Evolutionary conservation across 2,329 filamentous ascomycete species (phyloP).

Genomic region (Penicillium sp.): DNA sequence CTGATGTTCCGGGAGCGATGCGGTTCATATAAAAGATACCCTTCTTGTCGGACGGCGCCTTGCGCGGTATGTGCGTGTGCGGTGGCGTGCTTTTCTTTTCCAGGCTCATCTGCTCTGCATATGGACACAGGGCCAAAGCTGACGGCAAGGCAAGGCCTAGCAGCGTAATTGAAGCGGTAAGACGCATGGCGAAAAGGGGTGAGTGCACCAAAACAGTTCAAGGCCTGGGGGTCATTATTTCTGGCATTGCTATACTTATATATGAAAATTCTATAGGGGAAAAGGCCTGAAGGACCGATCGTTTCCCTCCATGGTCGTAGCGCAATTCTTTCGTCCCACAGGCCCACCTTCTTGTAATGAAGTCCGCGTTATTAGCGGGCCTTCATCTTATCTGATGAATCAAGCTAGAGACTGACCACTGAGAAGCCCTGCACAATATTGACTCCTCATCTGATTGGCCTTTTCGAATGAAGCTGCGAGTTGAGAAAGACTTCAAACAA

Average conservation of each 20-base stretch:
- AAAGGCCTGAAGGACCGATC: neutral
- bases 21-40: slow-evolving; percentile 26
- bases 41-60: neutral
- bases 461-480: neutral
- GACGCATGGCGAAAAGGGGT: neutral
- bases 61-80: neutral
- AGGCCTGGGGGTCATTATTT: neutral
- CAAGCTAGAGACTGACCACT: neutral
- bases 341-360: neutral
- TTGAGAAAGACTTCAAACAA: neutral
- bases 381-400: slow-evolving; percentile 5
- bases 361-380: neutral
- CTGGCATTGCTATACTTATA: neutral
- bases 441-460: neutral
- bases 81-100: neutral
- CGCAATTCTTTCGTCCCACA: neutral
- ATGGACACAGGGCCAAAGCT: slow-evolving; percentile 6
- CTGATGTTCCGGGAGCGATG: slow-evolving; percentile 25
- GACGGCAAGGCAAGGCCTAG: neutral
- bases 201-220: neutral
- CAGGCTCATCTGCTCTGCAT: slow-evolving; percentile 3
- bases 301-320: neutral
- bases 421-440: neutral
- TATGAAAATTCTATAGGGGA: neutral
- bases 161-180: neutral